Evolutionary conservation across 1,139 yeast species (phyloP).

Genomic region (Meyerozyma smithsonii): DNA sequence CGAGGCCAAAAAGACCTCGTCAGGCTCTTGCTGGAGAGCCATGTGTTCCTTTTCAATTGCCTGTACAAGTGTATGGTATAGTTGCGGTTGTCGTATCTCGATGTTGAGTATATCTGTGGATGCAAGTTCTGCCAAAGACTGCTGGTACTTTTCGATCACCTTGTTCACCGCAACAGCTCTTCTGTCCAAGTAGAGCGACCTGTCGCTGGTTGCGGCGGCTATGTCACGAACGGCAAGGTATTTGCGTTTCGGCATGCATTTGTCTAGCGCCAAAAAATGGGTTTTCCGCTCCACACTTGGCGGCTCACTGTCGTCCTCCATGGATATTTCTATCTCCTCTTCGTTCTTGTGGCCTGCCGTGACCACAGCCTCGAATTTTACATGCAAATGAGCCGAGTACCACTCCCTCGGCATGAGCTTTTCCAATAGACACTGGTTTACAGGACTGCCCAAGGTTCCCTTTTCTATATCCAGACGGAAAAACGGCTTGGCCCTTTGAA

Average conservation of each 20-base stretch:
- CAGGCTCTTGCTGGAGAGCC: constrained; percentile 11
- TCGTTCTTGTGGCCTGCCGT: constrained; percentile 7
- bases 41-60: constrained; percentile 19
- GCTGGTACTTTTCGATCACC: constrained; percentile 31
- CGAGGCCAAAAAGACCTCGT: constrained; percentile 16
- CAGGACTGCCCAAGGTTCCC: constrained; percentile 70
- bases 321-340: constrained; percentile 3
- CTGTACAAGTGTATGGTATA: constrained; percentile 18
- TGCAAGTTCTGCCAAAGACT: constrained; percentile 8
- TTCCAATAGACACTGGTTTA: constrained; percentile 53
- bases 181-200: constrained; percentile 33
- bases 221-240: constrained; percentile 45
- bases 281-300: constrained; percentile 26
- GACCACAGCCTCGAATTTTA: constrained; percentile 55
- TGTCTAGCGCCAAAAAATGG: constrained; percentile 75
- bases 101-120: constrained; percentile 8
- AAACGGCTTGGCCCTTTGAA: constrained; percentile 60
- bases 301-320: constrained; percentile 10
- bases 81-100: constrained; percentile 6
- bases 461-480: constrained; percentile 59
- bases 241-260: constrained; percentile 61
- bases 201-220: constrained; percentile 16
- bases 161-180: constrained; percentile 47
- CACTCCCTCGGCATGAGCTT: constrained; percentile 62
- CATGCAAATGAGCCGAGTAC: constrained; percentile 92